phyloP scores from a whole-genome alignment of 805 yeast genomes.

The Zygotorulaspora danielsina region DNA sequence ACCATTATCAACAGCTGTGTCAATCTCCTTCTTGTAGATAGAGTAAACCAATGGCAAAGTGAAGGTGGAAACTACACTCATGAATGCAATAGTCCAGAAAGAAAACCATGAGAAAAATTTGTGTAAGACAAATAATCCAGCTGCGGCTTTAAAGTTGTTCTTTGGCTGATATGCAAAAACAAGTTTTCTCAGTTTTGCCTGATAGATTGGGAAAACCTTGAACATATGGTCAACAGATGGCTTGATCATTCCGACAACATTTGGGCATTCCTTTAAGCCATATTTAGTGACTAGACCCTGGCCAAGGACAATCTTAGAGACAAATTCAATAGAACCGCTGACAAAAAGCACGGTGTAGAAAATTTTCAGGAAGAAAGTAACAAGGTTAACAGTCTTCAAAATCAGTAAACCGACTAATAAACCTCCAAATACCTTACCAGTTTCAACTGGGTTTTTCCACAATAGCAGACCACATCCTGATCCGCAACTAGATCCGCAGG shows the following conservation, averaged over 20 bases:
- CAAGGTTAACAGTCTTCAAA: constrained; percentile 58
- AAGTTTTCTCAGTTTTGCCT: constrained; percentile 51
- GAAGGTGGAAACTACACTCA: constrained; percentile 59
- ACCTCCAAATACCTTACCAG: constrained; percentile 73
- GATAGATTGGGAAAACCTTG: constrained; percentile 45
- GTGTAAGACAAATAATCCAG: constrained; percentile 58
- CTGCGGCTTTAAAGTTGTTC: constrained; percentile 69
- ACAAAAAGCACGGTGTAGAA: constrained; percentile 54
- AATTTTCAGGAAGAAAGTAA: constrained; percentile 57
- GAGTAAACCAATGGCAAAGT: constrained; percentile 71
- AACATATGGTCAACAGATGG: constrained; percentile 32
- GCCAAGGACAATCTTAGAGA: constrained; percentile 69
- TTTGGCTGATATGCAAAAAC: constrained; percentile 67
- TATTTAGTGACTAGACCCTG: constrained; percentile 73
- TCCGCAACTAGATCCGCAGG: constrained; percentile 2
- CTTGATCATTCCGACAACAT: constrained; percentile 31
- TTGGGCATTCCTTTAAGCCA: constrained; percentile 48
- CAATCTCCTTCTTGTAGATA: constrained; percentile 72
- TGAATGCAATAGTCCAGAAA: constrained; percentile 59
- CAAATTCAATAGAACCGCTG: constrained; percentile 73
- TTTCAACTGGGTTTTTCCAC: constrained; percentile 49
- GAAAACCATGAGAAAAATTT: constrained; percentile 73
- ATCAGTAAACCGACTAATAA: constrained; percentile 51
- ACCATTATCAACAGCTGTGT: constrained; percentile 50
- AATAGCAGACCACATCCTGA: constrained; percentile 23